These are phyloP conservation scores for Phialemoniopsis sp. DNA, from an alignment of 2,329 filamentous ascomycete genomes.

Conservation along the genomic window DNA sequence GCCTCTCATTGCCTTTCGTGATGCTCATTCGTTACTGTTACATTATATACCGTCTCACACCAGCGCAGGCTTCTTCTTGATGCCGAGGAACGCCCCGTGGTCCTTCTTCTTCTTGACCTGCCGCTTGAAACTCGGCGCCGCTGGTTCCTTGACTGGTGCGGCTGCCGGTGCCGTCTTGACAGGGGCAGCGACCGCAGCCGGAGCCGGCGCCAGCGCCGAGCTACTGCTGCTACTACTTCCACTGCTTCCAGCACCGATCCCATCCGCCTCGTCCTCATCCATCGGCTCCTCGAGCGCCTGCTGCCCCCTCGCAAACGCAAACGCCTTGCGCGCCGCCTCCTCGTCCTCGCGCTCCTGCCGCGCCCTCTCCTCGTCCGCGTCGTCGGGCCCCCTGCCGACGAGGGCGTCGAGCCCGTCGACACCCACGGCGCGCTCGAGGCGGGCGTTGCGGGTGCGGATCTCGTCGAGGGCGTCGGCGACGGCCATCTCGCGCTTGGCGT, in stretches of 20 bases:
- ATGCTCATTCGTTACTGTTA: too few relatives aligned
- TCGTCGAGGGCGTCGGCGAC: conserved; percentile 95
- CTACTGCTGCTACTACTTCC: conserved; percentile 20
- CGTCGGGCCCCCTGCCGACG: conserved; percentile 45
- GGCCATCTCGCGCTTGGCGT: conserved; percentile 93
- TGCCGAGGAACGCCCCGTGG: conserved; percentile 67
- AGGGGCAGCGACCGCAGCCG: background rate
- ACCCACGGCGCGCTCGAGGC: conserved; percentile 73
- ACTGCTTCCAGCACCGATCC: conserved; percentile 10
- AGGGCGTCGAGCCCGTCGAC: conserved; percentile 49
- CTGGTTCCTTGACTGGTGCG: conserved; percentile 21
- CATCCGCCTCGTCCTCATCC: conserved; percentile 32
- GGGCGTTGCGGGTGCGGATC: conserved; percentile 86
- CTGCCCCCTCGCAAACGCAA: conserved; percentile 58
- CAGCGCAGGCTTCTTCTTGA: conserved; percentile 75
- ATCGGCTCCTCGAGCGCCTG: conserved; percentile 38
- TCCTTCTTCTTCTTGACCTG: conserved; percentile 87
- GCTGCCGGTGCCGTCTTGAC: background rate
- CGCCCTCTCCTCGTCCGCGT: conserved; percentile 59
- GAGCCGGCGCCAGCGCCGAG: conserved; percentile 20
- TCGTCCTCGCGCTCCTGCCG: conserved; percentile 76
- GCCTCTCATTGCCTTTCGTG: too few relatives aligned
- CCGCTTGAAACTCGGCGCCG: conserved; percentile 68
- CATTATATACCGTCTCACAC: conserved; percentile 29
- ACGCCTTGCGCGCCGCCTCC: conserved; percentile 75